These are phyloP conservation scores for Wickerhamiella occidentalis DNA, from an alignment of 805 yeast genomes.

Conservation along the genomic window DNA sequence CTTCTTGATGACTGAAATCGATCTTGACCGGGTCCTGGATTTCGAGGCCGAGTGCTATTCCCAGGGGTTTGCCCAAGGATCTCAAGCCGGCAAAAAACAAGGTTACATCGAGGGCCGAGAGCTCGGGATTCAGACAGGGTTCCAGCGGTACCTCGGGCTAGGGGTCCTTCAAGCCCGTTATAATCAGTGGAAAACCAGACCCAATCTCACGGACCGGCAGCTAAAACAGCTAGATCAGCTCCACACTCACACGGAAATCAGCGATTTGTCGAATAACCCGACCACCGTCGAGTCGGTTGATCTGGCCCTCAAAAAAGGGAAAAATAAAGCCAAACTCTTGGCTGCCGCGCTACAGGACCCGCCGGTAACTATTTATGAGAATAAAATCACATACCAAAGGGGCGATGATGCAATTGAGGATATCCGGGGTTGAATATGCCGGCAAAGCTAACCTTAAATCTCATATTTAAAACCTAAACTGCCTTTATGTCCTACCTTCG, in stretches of 20 bases:
- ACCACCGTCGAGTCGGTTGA: constrained; percentile 46
- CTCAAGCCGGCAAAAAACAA: constrained; percentile 42
- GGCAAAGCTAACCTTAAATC: not conserved
- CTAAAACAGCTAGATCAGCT: constrained; percentile 15
- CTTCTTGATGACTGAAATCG: constrained; percentile 5
- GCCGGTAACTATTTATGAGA: constrained; percentile 28
- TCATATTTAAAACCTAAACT: not conserved
- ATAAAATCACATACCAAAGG: constrained; percentile 24
- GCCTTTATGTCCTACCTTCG: not conserved
- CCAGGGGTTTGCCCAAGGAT: constrained; percentile 65
- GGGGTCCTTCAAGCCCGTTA: constrained; percentile 55
- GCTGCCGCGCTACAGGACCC: constrained; percentile 26
- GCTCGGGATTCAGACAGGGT: constrained; percentile 46
- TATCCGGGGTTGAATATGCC: constrained; percentile 7
- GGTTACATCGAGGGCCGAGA: constrained; percentile 70
- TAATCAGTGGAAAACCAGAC: constrained; percentile 24
- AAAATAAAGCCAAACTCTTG: constrained; percentile 49
- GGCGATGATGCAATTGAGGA: constrained; percentile 29
- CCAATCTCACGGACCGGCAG: constrained; percentile 10
- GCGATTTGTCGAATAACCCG: constrained; percentile 37
- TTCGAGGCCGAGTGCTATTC: constrained; percentile 33
- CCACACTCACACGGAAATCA: constrained; percentile 26
- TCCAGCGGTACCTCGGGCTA: constrained; percentile 37
- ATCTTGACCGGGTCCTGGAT: constrained; percentile 16
- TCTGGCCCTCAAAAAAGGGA: constrained; percentile 38